A percentile compares a stretch with the other conserved stretches of the same genome.
These are phyloP conservation scores for Agrocybe praecox DNA, from an alignment of 768 basidiomycete genomes.

Conservation along the genomic window DNA sequence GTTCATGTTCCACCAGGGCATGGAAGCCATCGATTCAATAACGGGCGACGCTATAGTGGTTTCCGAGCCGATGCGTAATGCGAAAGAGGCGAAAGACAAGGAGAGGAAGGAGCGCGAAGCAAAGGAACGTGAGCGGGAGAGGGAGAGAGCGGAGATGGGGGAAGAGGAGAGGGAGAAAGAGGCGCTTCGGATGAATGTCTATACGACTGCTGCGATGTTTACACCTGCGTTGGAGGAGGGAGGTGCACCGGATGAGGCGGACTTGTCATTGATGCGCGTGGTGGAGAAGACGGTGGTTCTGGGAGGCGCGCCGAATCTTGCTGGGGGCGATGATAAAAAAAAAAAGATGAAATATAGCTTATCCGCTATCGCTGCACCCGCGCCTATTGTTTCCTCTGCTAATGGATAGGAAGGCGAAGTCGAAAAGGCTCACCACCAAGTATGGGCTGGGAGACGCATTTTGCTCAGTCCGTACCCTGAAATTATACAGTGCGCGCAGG, in stretches of 20 bases:
- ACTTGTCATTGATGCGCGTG: conserved; percentile 15
- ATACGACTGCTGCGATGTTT: conserved; percentile 30
- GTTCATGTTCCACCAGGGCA: too few species aligned
- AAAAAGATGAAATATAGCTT: too few species aligned
- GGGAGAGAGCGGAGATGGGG: conserved; percentile 22
- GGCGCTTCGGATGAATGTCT: conserved; percentile 32
- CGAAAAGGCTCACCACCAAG: conserved; percentile 16
- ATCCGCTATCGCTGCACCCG: too few species aligned
- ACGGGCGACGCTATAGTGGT: too few species aligned
- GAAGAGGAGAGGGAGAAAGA: conserved; percentile 28
- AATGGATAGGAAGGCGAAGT: too few species aligned
- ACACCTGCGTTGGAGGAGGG: conserved; percentile 21
- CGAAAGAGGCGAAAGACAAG: neutral
- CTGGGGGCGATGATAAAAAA: neutral
- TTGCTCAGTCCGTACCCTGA: conserved; percentile 64
- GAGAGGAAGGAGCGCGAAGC: neutral
- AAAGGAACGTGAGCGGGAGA: conserved; percentile 12
- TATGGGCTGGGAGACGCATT: conserved; percentile 65
- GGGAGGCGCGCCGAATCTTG: neutral
- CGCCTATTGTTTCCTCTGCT: too few species aligned
- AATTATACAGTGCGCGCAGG: conserved; percentile 48
- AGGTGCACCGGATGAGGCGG: conserved; percentile 15
- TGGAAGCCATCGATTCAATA: conserved; percentile 16
- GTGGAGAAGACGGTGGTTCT: conserved; percentile 1
- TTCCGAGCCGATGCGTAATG: conserved; percentile 14